Percentiles rank a stretch among this genome's conserved stretches.
Evolutionary conservation across 2,329 filamentous ascomycete genomes (phyloP).

Genomic region (Fusarium mexicanum): DNA sequence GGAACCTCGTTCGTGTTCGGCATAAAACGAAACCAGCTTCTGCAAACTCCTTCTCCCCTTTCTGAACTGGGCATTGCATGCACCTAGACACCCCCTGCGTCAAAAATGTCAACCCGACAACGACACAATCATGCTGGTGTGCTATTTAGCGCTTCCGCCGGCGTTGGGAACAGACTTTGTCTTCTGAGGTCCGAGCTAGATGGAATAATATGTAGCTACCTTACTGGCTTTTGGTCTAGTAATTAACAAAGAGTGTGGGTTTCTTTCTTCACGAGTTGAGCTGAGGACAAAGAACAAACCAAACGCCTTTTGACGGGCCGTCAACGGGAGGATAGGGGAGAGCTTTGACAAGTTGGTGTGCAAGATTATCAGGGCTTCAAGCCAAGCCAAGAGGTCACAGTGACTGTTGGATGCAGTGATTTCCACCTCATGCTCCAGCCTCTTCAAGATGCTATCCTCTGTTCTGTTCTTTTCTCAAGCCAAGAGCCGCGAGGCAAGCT

Average conservation of each 20-base stretch:
- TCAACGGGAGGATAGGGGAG: conserved; percentile 19
- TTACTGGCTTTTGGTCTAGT: not conserved
- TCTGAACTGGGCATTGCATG: conserved; percentile 8
- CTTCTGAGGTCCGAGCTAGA: conserved; percentile 13
- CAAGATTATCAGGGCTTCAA: not conserved
- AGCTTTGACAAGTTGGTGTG: conserved; percentile 18
- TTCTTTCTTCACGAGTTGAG: conserved; percentile 3
- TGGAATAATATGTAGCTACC: not conserved
- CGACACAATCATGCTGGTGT: conserved; percentile 26
- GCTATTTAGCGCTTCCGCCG: conserved; percentile 25
- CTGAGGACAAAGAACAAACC: conserved; percentile 19
- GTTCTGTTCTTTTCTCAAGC: conserved; percentile 4
- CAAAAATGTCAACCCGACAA: conserved; percentile 41
- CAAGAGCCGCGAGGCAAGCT: not conserved
- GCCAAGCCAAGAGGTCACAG: not conserved
- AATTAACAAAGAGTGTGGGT: not conserved
- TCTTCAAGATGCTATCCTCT: not conserved
- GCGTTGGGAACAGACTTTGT: conserved; percentile 14
- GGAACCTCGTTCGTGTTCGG: conserved; percentile 15
- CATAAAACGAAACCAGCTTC: conserved; percentile 1
- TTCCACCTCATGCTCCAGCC: not conserved
- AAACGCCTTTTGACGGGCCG: conserved; percentile 15
- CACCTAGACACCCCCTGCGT: conserved; percentile 38
- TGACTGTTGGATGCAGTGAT: not conserved
- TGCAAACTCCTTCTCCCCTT: conserved; percentile 8